Evolutionary conservation across 2,329 filamentous ascomycete genomes (phyloP), one percentile per base, ranked within the genome.

Genomic region (Biscogniauxia marginata): DNA sequence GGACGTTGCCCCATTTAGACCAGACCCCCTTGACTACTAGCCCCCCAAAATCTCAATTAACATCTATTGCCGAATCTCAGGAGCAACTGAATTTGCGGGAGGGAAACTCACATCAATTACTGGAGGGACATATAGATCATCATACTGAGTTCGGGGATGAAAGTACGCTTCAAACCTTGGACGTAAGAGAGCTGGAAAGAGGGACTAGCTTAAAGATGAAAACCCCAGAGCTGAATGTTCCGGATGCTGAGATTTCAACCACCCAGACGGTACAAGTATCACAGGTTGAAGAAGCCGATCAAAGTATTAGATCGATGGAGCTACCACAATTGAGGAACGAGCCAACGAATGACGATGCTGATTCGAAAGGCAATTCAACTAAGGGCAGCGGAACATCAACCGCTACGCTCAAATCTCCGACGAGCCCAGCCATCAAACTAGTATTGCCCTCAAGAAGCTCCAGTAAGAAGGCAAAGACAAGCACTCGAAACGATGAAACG

Each of bases 371-470:
- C 11, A 5, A 39, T 16, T 8, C n/a, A 44, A 46, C 16, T 18
- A 44, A 25, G 2, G 13, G 34, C 7, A 49, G 22, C 19, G 55
- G 46, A 22, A 49, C 57, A 18, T 30, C 49, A 25, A 30, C 19
- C 3, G 13, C 25, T 19, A 44, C 54, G 3, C 54, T 25, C n/a
- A 46, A 53, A 21, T 46, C 50, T 22, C 53, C 54, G 5, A 23
- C 49, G 21, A 54, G 50, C 20, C 48, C 30, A 9, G 16, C 53
- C 1, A 57, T 63, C 34, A 55, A 55, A 8, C 49, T 62, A 9
- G 52, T 51, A 16, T 46, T 67, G 6, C 66, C 65, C 6, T 50
- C 54, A 1, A 61, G 65, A 47, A 63, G 53, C 21, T 68, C 66
- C 9, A 68, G 67, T 43, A 65, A 45, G 49, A 60, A 55, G 43